Base-by-base conservation (phyloP, 2,329 filamentous ascomycete species). In the Trichoderma brevicompactum region DNA sequence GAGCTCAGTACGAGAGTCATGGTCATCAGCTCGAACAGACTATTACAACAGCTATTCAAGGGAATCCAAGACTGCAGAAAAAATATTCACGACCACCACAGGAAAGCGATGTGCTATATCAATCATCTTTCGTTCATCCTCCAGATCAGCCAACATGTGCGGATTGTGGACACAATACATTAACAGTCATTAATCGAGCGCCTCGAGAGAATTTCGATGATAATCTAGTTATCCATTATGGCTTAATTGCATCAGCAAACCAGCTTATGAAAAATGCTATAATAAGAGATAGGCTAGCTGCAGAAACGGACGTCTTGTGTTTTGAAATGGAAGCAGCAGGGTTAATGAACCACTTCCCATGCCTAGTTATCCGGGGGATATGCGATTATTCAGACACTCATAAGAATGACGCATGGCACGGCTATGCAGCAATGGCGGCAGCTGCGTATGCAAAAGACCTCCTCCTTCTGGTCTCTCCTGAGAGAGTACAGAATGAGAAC, bases 341-440 rank as follows among this genome's bases (percentile, higher is more conserved):
- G 6, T 75, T 81, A 28, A 28, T 28, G 23, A 52, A 52, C 28
- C 10, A 5, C 49, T 52, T 52, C 9, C 49, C 49, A 5, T 36
- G 49, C 5, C 28, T 52, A n/a, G 28, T 52, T 10, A 52, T 52
- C 17, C 49, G 49, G 7, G 49, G 49, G 7, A 52, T 52, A 2
- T 34, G 49, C n/a, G 49, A 52, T 34, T 52, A 52, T 5, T 34
- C 49, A 15, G 49, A 52, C 0, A 17, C 7, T 0, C 49, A 52
- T 15, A 34, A 28, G 49, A n/a, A 9, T 5, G 34, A 52, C 23
- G 28, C 10, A 28, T 52, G 49, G 49, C 49, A 28, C n/a, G 49
- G 49, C 3, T 52, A 52, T 34, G 49, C 49, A 34, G 13, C 49
- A 13, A 52, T 52, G 49, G 0, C 49, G 3, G 49, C 49, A 10